Evolutionary conservation across 192 early-diverging fungal species (phyloP).

Genomic region (Coemansia nantahalensis): DNA sequence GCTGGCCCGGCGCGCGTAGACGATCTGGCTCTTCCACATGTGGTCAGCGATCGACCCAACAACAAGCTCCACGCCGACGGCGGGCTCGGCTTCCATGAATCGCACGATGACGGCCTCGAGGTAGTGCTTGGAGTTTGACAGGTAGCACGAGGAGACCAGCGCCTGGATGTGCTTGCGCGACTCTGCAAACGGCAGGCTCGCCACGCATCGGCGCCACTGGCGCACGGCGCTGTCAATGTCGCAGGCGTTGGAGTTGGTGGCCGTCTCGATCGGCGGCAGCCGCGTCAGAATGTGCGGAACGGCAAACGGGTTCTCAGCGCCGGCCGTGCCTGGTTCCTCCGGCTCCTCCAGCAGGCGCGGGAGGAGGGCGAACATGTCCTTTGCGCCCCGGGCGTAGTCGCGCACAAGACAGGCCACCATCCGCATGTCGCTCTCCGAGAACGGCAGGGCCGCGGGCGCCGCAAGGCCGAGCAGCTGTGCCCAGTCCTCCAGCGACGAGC

Average conservation of each 20-base stretch:
- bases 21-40: constrained; percentile 36
- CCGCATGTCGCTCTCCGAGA: constrained; percentile 33
- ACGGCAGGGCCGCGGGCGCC: background rate
- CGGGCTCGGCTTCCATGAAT: constrained; percentile 43
- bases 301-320: constrained; percentile 16
- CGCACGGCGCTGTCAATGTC: constrained; percentile 14
- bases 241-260: constrained; percentile 21
- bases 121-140: constrained; percentile 32
- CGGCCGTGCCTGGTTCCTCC: too few species aligned
- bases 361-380: constrained; percentile 16
- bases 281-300: constrained; percentile 19
- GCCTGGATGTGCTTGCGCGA: constrained; percentile 26
- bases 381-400: constrained; percentile 17
- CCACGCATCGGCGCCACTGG: constrained; percentile 28
- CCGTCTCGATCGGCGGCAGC: constrained; percentile 27
- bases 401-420: constrained; percentile 18
- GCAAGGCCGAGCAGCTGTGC: constrained; percentile 14
- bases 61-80: constrained; percentile 39
- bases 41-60: constrained; percentile 42
- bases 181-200: constrained; percentile 25
- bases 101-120: constrained; percentile 37
- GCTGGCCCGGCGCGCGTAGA: constrained; percentile 23
- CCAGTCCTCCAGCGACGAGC: background rate
- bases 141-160: constrained; percentile 29
- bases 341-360: constrained; percentile 2